phyloP scores from a whole-genome alignment of 208 protist species.

The Acanthamoeba polyphaga region DNA sequence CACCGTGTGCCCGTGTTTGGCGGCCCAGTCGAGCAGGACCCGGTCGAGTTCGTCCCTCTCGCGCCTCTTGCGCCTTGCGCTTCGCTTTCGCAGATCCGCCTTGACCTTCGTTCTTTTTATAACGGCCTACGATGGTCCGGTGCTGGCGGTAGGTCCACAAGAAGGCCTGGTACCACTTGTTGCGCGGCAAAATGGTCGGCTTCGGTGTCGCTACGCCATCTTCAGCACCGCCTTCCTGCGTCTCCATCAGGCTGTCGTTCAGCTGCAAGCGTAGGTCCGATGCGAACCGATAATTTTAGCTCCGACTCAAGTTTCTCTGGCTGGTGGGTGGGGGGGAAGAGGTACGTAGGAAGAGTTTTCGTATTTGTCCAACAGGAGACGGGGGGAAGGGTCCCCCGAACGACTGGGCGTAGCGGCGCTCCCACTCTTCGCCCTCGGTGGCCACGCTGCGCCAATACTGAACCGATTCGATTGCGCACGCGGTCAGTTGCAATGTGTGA shows the following conservation, averaged over 20 bases:
- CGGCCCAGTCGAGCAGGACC: not conserved
- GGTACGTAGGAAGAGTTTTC: not conserved
- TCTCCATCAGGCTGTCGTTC: not conserved
- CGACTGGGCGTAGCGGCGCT: not conserved
- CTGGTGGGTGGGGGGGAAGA: too few species aligned
- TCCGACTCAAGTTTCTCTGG: too few species aligned
- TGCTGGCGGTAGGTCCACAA: not conserved
- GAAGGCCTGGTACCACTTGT: not conserved
- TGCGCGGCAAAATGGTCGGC: not conserved
- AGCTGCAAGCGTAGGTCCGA: not conserved
- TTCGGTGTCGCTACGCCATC: too few species aligned
- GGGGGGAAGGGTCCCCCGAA: not conserved
- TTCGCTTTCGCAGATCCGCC: not conserved
- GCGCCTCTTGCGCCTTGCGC: too few species aligned
- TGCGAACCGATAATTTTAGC: too few species aligned
- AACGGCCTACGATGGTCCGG: not conserved
- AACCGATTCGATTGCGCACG: not conserved
- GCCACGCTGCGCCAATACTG: not conserved
- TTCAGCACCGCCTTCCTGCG: not conserved
- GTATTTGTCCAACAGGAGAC: not conserved
- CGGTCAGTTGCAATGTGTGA: not conserved
- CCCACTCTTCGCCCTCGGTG: not conserved
- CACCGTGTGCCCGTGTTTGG: not conserved
- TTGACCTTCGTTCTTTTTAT: not conserved
- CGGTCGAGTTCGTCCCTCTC: not conserved